Conservation (phyloP, 164 flowering plant species). For the Umbilicus rupestris region DNA sequence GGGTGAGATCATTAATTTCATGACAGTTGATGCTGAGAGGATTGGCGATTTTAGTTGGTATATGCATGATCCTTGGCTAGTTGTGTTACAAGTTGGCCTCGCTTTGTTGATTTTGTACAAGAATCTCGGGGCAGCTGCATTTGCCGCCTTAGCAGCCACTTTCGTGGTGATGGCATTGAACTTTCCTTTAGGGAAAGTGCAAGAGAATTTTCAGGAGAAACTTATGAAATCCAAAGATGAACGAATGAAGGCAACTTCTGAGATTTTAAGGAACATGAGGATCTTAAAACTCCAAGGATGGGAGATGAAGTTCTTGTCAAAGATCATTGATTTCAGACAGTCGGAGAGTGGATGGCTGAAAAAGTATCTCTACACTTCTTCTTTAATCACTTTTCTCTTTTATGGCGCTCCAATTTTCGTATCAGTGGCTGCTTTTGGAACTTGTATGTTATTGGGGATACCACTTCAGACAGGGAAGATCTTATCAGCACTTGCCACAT, state of each 20-base stretch:
- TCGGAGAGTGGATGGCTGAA: slow-evolving; percentile 32
- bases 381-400: slow-evolving; percentile 24
- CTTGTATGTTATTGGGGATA: slow-evolving; percentile 34
- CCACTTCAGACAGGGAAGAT: slow-evolving; percentile 43
- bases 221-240: slow-evolving; percentile 45
- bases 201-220: slow-evolving; percentile 31
- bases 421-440: slow-evolving; percentile 34
- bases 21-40: slow-evolving; percentile 47
- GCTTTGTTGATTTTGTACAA: slow-evolving; percentile 31
- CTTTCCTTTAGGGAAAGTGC: slow-evolving; percentile 32
- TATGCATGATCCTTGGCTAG: slow-evolving; percentile 38
- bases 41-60: slow-evolving; percentile 32
- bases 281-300: slow-evolving; percentile 54
- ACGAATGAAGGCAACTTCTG: slow-evolving; percentile 45
- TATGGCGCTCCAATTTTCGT: slow-evolving; percentile 43
- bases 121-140: slow-evolving; percentile 27
- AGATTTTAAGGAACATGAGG: slow-evolving; percentile 45
- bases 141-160: slow-evolving; percentile 27
- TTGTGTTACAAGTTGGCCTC: slow-evolving; percentile 26
- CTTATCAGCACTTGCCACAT: slow-evolving; percentile 43
- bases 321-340: slow-evolving; percentile 26
- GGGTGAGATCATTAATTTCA: slow-evolving; percentile 48
- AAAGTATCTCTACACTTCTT: slow-evolving; percentile 27
- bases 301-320: slow-evolving; percentile 50
- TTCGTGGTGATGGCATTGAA: slow-evolving; percentile 30